A percentile compares a stretch with the other conserved stretches of the same genome.
Conservation (phyloP, 371 early-diverging fungal genomes). For the Parasitella parasitica region DNA sequence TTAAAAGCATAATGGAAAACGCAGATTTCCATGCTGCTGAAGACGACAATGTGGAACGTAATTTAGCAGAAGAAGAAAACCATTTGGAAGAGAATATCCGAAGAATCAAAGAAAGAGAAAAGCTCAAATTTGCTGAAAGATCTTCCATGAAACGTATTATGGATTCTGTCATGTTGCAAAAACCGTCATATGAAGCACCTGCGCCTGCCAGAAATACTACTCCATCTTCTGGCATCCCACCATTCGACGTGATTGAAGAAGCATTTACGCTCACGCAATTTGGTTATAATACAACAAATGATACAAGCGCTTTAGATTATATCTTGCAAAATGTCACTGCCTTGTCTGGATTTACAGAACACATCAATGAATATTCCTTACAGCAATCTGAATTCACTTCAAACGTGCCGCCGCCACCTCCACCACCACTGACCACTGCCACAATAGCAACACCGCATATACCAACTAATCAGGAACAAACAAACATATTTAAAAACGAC, state of each 20-base stretch:
- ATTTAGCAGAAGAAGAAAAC: background rate
- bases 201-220: too few species aligned
- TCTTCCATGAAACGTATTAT: slow-evolving; percentile 3
- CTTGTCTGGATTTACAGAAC: background rate
- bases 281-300: slow-evolving; percentile 31
- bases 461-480: background rate
- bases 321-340: slow-evolving; percentile 9
- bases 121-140: background rate
- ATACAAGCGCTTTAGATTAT: slow-evolving; percentile 11
- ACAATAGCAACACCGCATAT: background rate
- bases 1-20: slow-evolving; percentile 31
- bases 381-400: background rate
- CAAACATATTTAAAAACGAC: slow-evolving; percentile 28
- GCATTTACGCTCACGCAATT: slow-evolving; percentile 44
- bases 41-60: slow-evolving; percentile 8
- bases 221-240: too few species aligned
- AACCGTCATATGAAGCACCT: background rate
- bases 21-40: background rate
- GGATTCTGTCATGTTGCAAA: slow-evolving; percentile 9
- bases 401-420: too few species aligned
- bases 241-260: slow-evolving; percentile 13
- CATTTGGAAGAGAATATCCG: slow-evolving; percentile 10
- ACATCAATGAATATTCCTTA: background rate
- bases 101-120: background rate
- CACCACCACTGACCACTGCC: background rate